Evolutionary conservation across 2,329 filamentous ascomycete species (phyloP), one percentile per base, ranked within the genome.

Genomic region (Beauveria australis): DNA sequence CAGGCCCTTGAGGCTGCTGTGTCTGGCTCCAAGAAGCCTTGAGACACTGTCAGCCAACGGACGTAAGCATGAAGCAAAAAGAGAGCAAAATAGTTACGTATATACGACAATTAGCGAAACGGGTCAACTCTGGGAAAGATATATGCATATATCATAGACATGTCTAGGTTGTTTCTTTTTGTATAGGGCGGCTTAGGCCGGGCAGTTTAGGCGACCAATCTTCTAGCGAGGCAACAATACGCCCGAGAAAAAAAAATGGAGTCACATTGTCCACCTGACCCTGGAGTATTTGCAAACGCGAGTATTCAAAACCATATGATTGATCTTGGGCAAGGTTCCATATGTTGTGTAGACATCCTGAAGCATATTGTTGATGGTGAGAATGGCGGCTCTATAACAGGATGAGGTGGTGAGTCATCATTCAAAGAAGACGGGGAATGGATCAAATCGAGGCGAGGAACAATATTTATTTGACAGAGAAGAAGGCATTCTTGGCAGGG

Each of bases 1-100:
- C 88, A 89, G 74, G 94, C 94, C 5, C 76, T 97, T 47, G 88
- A 94, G 74, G 85, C 82, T 75, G 91, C 91, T 1, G 84, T 90
- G 6, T 61, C 66, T 26, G 49, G 64, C 60, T 68, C 47, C 41
- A 53, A 59, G 41, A 59, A 59, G 33, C 33, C 57, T 51, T 41
- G 52, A 46, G 14, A 14, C 12, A 28, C 28, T 18, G 24, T 24
- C 3, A 28, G 47, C 24, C 26, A 28, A 49, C 16, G 22, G 6
- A 48, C 24, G 24, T 16, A 48, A 26, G 18, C 24, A 43, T 43
- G 7, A 43, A 43, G 12, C 7, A 55, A 46, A 44, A 14, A 7
- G 14, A 30, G 19, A 28, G 28, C 3, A 10, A 12, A 24, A 24
- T 6, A 10, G 43, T 37, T 18, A 33, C 53, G 41, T 48, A 26